A percentile compares a stretch with the other conserved stretches of the same genome.
Evolutionary conservation across 257 asterid species (phyloP).

Genomic region (Solanum neorickii): DNA sequence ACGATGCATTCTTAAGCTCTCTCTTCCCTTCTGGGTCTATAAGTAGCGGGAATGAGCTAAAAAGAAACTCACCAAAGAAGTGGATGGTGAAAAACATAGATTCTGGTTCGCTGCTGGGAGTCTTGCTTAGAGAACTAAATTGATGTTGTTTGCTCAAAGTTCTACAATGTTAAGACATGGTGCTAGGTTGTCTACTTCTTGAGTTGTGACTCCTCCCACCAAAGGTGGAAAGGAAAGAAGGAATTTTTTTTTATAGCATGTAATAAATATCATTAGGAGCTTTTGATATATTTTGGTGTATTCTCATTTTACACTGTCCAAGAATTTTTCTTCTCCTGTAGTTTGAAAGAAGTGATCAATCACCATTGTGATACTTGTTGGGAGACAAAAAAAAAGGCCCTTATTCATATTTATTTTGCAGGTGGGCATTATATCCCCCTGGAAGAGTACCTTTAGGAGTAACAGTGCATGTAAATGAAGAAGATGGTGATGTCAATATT

Average conservation of each 20-base stretch:
- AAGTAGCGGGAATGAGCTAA: neutral
- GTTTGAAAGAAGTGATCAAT: neutral
- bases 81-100: neutral
- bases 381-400: neutral
- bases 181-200: neutral
- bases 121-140: neutral
- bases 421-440: constrained; percentile 99
- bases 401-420: constrained; percentile 6
- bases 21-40: neutral
- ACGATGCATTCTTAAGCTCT: neutral
- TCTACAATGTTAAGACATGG: neutral
- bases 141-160: neutral
- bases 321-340: neutral
- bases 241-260: neutral
- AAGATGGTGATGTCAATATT: constrained; percentile 89
- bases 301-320: neutral
- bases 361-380: neutral
- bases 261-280: neutral
- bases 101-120: neutral
- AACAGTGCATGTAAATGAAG: constrained; percentile 93
- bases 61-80: neutral
- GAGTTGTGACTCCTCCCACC: neutral
- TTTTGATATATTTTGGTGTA: neutral
- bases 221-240: neutral
- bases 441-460: constrained; percentile 98